Evolutionary conservation across 805 yeast species (phyloP), one percentile per base, ranked within the genome.

Genomic region (Candida patagonica): DNA sequence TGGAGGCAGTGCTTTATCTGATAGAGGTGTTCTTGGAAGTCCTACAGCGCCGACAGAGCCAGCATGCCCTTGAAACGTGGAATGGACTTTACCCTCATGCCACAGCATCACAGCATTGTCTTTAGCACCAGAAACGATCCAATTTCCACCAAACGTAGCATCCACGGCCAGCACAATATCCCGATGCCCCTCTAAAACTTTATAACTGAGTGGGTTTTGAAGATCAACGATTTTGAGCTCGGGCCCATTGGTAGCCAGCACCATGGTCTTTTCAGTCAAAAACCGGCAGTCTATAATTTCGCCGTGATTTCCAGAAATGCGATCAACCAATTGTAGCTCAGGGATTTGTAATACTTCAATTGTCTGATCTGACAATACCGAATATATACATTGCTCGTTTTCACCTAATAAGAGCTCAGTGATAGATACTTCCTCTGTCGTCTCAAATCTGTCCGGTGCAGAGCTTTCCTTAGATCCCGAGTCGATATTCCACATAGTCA

Each of bases 221-320:
- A 27, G 16, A 16, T 26, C 31, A 25, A 88, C 71, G 10, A 92
- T 61, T 56, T 97, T 68, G 41, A 92, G 63, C 1, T 89, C 78
- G 9, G 96, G 94, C 1, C 97, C 84, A 60, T 92, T 92, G 2
- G 97, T 89, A 1, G 97, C 96, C 48, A 92, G 59, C 4, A 94
- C 97, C 33, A 89, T 58, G 24, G 47, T 52, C 19, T 66, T 55
- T 6, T 85, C 84, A 0, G 92, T 92, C 24, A 78, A 80, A 53
- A 77, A 80, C 49, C 76, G 74, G 65, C 87, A 71, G 56, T 37
- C 97, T 2, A 96, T 95, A 52, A 92, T 78, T 20, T 92, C 89
- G 42, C 96, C 97, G 61, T 89, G 95, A 59, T 87, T 87, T 50
- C 96, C 96, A 1, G 96, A 92, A 50, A 87, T 68, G 30, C 75